Evolutionary conservation across 768 basidiomycete species (phyloP).

Genomic region (Pleurotus platypus): DNA sequence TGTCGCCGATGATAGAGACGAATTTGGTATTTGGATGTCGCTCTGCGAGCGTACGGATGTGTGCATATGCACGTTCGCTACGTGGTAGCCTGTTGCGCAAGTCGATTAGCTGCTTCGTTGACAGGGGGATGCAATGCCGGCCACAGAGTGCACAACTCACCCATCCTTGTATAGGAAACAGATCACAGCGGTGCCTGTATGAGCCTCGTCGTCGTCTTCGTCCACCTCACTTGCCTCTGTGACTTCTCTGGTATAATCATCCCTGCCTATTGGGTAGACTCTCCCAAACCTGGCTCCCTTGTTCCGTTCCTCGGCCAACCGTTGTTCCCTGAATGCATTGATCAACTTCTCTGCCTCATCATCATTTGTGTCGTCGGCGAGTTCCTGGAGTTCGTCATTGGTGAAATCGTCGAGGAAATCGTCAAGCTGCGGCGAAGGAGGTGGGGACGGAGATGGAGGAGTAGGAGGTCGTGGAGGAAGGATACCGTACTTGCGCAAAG

Average conservation of each 20-base stretch:
- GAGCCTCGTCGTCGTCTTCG: conserved; percentile 61
- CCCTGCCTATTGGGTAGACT: conserved; percentile 84
- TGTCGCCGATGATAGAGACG: conserved; percentile 90
- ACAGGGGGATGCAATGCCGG: not conserved
- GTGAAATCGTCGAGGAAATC: conserved; percentile 65
- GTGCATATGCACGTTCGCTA: conserved; percentile 70
- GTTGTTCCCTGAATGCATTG: conserved; percentile 59
- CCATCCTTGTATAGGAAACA: conserved; percentile 95
- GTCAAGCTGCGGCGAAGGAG: conserved; percentile 68
- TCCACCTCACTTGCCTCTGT: conserved; percentile 84
- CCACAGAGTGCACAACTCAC: conserved; percentile 40
- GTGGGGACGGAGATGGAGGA: conserved; percentile 77
- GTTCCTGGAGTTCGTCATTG: conserved; percentile 57
- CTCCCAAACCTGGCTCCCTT: conserved; percentile 73
- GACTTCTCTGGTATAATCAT: conserved; percentile 93
- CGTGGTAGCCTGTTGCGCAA: conserved; percentile 58
- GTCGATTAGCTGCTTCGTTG: not conserved
- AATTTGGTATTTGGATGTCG: conserved; percentile 92
- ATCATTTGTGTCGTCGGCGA: conserved; percentile 70
- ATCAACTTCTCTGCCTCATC: conserved; percentile 76
- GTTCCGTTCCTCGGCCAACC: conserved; percentile 60
- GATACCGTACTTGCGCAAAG: conserved; percentile 89
- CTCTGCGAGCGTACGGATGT: conserved; percentile 70
- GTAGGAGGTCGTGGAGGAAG: conserved; percentile 70
- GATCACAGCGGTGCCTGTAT: conserved; percentile 85